Base-by-base conservation (phyloP, 1,139 yeast genomes). In the Pichia sp. region DNA sequence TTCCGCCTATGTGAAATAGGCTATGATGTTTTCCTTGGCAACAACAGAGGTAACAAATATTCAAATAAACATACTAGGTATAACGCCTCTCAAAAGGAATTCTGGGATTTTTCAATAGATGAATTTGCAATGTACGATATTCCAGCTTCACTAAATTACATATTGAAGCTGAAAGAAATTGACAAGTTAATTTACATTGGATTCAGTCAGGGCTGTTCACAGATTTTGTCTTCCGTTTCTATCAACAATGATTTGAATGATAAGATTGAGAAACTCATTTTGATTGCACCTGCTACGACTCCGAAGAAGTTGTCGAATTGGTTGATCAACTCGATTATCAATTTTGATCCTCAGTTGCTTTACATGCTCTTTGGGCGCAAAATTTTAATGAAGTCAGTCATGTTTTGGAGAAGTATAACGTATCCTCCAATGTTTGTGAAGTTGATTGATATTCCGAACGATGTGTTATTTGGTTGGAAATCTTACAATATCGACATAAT, bases 11-110 rank as follows among this genome's bases (percentile, higher is more conserved):
- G 85, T 55, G 92, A 88, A 59, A 68, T 83, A 58, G 96, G 96
- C 2, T 90, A 84, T 67, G 96, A 90, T 66, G 96, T 90, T n/a
- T 90, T 95, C 92, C 72, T 90, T 60, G 97, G 97, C 1, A 90
- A 90, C 68, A 90, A 90, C 65, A 74, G 97, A 53, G 97, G 97
- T 29, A 91, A 90, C 71, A 90, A 90, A 71, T 90, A 90, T 71
- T 84, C 93, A 29, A 64, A 68, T 48, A 72, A 70, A 49, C 68
- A 67, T 54, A 52, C 62, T 7, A 57, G 59, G 8, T 56, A 60
- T 4, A 56, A 55, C 1, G 79, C 85, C 1, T 68, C 72, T 14
- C 78, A 79, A 16, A 61, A 68, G 2, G 73, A 75, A 55, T 90
- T 87, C 69, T 90, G 97, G 97, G 81, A 89, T 69, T 90, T 87